Base-by-base conservation (phyloP, 164 flowering plant genomes). In the Chloranthus sessilifolius region DNA sequence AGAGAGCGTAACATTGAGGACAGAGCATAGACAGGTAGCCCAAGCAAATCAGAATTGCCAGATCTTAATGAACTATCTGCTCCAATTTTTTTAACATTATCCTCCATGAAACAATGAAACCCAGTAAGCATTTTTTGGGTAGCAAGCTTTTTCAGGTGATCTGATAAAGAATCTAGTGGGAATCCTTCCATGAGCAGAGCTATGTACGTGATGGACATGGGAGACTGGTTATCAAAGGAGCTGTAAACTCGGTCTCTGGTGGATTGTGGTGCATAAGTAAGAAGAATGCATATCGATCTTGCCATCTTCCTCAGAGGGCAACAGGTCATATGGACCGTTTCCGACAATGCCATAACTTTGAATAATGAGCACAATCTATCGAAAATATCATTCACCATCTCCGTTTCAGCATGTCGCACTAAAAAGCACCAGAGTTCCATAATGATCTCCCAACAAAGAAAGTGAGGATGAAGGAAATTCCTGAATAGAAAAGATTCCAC, bases 161-260 rank as follows among this genome's bases (percentile, higher is more conserved):
- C 82, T 40, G 95, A 69, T 14, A 92, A 71, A 17, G 67, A 63
- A 55, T 78, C 64, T 22, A 86, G 59, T 20, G 94, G 84, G 62
- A 85, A 82, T 3, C 95, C 99, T 65, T 92, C 99, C 75, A 73
- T 52, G 31, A 92, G 79, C 66, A 92, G 62, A 17, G 82, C 82
- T 42, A 69, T 27, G 54, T 55, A 57, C 56, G 81, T 50, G 27
- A 63, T 52, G 19, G 67, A 63, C 14, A 49, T 45, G 5, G 71
- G 70, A 50, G 71, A 64, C 61, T 48, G 61, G 6, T 68, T 69
- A 43, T 67, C 69, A 48, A 77, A 43, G 35, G 55, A 67, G 42
- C 25, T 63, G 61, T 75, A 88, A 52, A 78, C 66, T 39, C 33
- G 73, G 52, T 82, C 83, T 4, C 63, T 71, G 28, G 52, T 34